Base-by-base conservation (phyloP, 2,329 filamentous ascomycete species). In the Nigrograna mackinnonii region DNA sequence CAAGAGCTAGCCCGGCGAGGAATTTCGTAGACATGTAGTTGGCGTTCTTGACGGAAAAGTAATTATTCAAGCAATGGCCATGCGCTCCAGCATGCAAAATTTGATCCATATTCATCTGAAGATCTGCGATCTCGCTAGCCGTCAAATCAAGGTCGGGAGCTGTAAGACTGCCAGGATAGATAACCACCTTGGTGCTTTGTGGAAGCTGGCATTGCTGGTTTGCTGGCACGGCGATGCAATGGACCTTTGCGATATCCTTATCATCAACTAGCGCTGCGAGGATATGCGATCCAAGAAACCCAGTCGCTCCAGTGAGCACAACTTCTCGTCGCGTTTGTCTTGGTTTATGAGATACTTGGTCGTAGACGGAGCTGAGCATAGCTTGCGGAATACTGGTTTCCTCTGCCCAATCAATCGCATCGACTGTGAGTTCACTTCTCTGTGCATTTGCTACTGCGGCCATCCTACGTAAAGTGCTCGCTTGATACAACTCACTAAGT, bases 391-490 rank as follows among this genome's bases (percentile, higher is more conserved):
- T 41, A 6, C 35, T 34, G 20, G 66, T 73, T 47, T 76, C 72
- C 4, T 37, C n/a, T 2, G 66, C 60, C 73, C 74, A 76, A 43
- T 72, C 58, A 28, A 73, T 68, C 17, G 31, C 6, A 16, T 30
- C 16, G 37, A 44, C 30, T n/a, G n/a, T n/a, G 11, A 41, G 13
- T 35, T 47, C 31, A n/a, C n/a, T n/a, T n/a, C n/a, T n/a, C n/a
- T n/a, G n/a, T n/a, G n/a, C n/a, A 6, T 35, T 38, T 18, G 74
- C 55, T 13, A 47, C 41, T 3, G 43, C 40, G 1, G 74, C 69
- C 72, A 80, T 76, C 2, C 30, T 32, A 0, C 54, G 51, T 1
- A 79, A 58, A 0, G 69, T 72, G 44, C 60, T 71, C 1, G 54
- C 42, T 3, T 64, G 47, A 32, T 75, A 66, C 1, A 79, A 55